A percentile compares a stretch with the other conserved stretches of the same genome.
Conservation (phyloP, 805 yeast species). For the Lipomyces starkeyi region DNA sequence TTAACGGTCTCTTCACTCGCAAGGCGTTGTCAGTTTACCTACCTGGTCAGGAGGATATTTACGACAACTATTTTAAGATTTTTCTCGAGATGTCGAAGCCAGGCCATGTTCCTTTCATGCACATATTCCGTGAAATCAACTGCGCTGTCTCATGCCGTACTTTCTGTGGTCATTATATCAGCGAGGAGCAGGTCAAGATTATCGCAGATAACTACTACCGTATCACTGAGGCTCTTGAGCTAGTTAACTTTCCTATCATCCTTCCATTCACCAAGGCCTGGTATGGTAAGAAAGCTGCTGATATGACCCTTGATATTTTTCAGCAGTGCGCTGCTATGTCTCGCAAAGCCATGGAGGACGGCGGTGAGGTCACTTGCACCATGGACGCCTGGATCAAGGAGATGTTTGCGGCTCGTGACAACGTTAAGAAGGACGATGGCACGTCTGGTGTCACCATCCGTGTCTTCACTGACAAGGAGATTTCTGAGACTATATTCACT, state of each 20-base stretch:
- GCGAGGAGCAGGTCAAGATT: constrained; percentile 84
- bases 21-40: constrained; percentile 82
- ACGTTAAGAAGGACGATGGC: constrained; percentile 51
- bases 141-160: constrained; percentile 93
- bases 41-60: constrained; percentile 81
- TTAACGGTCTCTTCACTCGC: constrained; percentile 87
- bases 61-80: constrained; percentile 77
- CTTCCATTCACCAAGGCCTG: constrained; percentile 96
- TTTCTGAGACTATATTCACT: constrained; percentile 95
- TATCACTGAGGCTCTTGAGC: constrained; percentile 94
- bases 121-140: constrained; percentile 91
- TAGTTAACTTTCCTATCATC: constrained; percentile 97
- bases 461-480: constrained; percentile 87
- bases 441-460: constrained; percentile 64
- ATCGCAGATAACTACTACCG: constrained; percentile 91
- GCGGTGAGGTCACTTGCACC: constrained; percentile 83
- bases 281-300: constrained; percentile 95
- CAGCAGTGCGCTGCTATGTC: constrained; percentile 88
- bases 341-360: constrained; percentile 74
- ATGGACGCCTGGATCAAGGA: constrained; percentile 94
- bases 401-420: constrained; percentile 75
- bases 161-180: constrained; percentile 94
- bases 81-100: constrained; percentile 63
- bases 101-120: constrained; percentile 80
- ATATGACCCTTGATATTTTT: constrained; percentile 90